phyloP scores from a whole-genome alignment of 768 basidiomycete species.

The Astraeus odoratus region DNA sequence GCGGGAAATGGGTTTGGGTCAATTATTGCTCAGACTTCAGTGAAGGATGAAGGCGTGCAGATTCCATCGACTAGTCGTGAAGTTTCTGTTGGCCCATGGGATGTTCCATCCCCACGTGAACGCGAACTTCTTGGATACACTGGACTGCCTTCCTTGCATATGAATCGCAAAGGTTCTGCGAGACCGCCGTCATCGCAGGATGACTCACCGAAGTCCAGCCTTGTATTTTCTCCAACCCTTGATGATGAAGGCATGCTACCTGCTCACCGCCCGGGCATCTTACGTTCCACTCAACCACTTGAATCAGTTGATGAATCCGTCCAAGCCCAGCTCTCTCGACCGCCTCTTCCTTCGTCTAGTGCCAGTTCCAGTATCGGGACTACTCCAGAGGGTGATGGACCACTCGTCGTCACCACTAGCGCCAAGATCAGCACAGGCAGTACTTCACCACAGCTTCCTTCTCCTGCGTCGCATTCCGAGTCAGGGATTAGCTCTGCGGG shows the following conservation, averaged over 20 bases:
- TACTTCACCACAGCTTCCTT: conserved; percentile 68
- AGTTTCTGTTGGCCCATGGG: conserved; percentile 24
- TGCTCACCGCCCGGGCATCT: conserved; percentile 21
- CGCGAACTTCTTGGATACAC: conserved; percentile 19
- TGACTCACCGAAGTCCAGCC: conserved; percentile 18
- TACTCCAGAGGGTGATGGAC: conserved; percentile 30
- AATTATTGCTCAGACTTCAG: conserved; percentile 20
- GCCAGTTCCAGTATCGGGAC: conserved; percentile 38
- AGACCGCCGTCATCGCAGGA: conserved; percentile 22
- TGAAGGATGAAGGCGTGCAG: conserved; percentile 18
- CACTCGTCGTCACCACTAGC: conserved; percentile 44
- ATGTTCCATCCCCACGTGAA: conserved; percentile 27
- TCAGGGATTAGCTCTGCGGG: conserved; percentile 34
- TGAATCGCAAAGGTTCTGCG: conserved; percentile 17
- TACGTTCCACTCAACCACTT: conserved; percentile 21
- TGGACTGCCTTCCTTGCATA: conserved; percentile 22
- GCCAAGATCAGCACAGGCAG: conserved; percentile 26
- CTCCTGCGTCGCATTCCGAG: conserved; percentile 63
- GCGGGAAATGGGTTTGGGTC: conserved; percentile 18
- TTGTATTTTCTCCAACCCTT: conserved; percentile 17
- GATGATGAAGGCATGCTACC: conserved; percentile 30
- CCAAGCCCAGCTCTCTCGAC: conserved; percentile 14
- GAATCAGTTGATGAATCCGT: conserved; percentile 22
- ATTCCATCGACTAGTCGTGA: conserved; percentile 12
- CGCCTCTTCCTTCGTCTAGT: conserved; percentile 32